These are phyloP conservation scores for Elongisporangium prolatum DNA, from an alignment of 352 stramenopile species.

Conservation along the genomic window DNA sequence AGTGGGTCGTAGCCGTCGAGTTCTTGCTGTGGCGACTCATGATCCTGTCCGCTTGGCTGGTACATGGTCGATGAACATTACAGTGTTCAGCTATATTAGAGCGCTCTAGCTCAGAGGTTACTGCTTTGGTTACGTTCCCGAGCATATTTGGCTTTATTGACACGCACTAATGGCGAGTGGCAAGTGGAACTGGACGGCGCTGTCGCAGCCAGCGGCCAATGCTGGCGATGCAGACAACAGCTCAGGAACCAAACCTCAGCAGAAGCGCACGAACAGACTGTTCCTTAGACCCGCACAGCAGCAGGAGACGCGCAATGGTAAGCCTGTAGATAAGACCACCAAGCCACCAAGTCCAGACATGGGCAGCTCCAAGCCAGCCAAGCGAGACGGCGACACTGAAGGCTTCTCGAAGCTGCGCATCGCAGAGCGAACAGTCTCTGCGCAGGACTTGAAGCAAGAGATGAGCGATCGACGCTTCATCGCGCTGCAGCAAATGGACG, in stretches of 20 bases:
- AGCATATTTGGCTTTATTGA: neutral
- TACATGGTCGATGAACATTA: neutral
- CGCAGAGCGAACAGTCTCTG: conserved; percentile 38
- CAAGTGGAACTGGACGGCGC: conserved; percentile 48
- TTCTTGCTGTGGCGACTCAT: conserved; percentile 90
- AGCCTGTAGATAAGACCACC: neutral
- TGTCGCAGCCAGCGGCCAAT: conserved; percentile 23
- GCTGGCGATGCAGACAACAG: neutral
- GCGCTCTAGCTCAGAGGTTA: too few species aligned
- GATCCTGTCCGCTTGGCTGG: neutral
- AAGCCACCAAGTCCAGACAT: conserved; percentile 14
- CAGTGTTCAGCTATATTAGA: neutral
- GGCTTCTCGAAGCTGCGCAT: conserved; percentile 64
- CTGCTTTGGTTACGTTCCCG: neutral
- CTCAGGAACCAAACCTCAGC: conserved; percentile 2
- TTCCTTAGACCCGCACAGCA: neutral
- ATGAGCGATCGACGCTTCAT: conserved; percentile 75
- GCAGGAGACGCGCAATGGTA: neutral
- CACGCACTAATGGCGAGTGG: neutral
- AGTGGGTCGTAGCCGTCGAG: conserved; percentile 79
- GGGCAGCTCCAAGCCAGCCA: neutral
- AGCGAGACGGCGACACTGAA: conserved; percentile 18
- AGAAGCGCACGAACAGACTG: neutral
- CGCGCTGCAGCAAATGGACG: conserved; percentile 50
- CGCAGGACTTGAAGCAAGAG: conserved; percentile 37